phyloP scores from a whole-genome alignment of 495 filamentous ascomycete species.

The Penicillium coffeae region DNA sequence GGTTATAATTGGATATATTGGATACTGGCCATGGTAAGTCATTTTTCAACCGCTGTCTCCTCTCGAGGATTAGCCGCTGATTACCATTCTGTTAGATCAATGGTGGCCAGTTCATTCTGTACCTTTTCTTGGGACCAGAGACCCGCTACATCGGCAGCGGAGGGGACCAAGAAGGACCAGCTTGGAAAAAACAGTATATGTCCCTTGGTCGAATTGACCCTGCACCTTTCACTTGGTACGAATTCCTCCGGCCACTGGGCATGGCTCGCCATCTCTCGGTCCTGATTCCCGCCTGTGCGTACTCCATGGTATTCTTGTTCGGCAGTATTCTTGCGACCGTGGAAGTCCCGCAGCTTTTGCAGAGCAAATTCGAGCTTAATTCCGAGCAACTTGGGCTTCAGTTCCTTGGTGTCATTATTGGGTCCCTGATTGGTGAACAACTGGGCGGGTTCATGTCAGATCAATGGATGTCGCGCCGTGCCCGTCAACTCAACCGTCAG shows the following conservation, averaged over 20 bases:
- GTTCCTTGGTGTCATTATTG: conserved; percentile 52
- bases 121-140: conserved; percentile 54
- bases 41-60: no score
- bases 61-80: no score
- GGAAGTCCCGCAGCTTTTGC: conserved; percentile 52
- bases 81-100: no score
- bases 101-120: conserved; percentile 48
- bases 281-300: conserved; percentile 43
- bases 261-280: conserved; percentile 42
- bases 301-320: conserved; percentile 52
- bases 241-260: conserved; percentile 46
- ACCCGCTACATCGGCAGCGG: conserved; percentile 46
- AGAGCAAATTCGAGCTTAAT: conserved; percentile 48
- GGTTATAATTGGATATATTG: conserved; percentile 46
- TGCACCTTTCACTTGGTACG: conserved; percentile 36
- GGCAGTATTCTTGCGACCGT: conserved; percentile 45
- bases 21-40: conserved; percentile 44
- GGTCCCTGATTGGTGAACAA: conserved; percentile 53
- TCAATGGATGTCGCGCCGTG: conserved; percentile 45
- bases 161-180: conserved; percentile 20
- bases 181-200: conserved; percentile 42
- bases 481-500: conserved; percentile 25
- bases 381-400: conserved; percentile 51
- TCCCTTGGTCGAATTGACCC: conserved; percentile 46
- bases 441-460: conserved; percentile 50